Conservation (phyloP, 768 basidiomycete genomes). For the Lentinula edodes region DNA sequence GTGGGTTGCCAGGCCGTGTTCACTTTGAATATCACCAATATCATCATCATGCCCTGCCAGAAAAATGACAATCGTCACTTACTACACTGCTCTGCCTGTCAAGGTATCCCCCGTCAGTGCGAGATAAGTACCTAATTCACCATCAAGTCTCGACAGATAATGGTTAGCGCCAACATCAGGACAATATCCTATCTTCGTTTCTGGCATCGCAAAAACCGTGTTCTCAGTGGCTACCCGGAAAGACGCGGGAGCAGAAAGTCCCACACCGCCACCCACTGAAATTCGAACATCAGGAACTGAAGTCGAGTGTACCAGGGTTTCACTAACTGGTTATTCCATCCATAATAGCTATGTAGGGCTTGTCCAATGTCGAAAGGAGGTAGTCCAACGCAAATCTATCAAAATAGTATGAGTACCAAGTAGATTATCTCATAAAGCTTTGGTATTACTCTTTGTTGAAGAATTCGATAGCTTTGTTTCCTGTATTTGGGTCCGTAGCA, state of each 20-base stretch:
- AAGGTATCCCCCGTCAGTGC: slow-evolving; percentile 74
- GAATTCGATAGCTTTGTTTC: slow-evolving; percentile 69
- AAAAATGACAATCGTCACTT: slow-evolving; percentile 25
- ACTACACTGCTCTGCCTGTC: slow-evolving; percentile 83
- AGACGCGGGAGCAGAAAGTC: slow-evolving; percentile 75
- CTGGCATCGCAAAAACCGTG: slow-evolving; percentile 92
- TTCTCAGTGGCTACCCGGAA: slow-evolving; percentile 94
- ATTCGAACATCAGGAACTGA: slow-evolving; percentile 5
- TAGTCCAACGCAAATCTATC: slow-evolving; percentile 78
- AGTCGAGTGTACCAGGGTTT: background rate
- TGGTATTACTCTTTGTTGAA: slow-evolving; percentile 75
- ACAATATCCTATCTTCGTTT: slow-evolving; percentile 85
- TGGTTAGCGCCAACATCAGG: slow-evolving; percentile 93
- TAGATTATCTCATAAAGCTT: background rate
- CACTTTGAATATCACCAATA: slow-evolving; percentile 40
- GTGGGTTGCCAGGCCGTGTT: slow-evolving; percentile 92
- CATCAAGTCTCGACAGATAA: slow-evolving; percentile 87
- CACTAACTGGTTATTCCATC: slow-evolving; percentile 88
- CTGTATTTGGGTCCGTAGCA: slow-evolving; percentile 44
- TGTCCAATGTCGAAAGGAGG: slow-evolving; percentile 60
- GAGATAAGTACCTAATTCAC: slow-evolving; percentile 90
- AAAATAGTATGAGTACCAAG: background rate
- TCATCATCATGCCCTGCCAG: background rate
- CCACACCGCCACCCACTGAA: slow-evolving; percentile 93
- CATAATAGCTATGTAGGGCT: slow-evolving; percentile 88